These are phyloP conservation scores for Helianthus annuus DNA, from an alignment of 129 eudicot genomes.

Conservation along the genomic window HanXRQr2.0-SUNRISE NC_035435.2:5090152-5090651, in stretches of 20 bases:
- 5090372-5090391: not conserved
- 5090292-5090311: not conserved
- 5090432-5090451: not conserved
- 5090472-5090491: not conserved
- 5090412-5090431: not conserved
- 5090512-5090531: conserved; percentile 30
- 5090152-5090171: too few relatives aligned
- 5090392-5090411: not conserved
- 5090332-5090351: not conserved
- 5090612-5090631: conserved; percentile 23
- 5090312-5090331: not conserved
- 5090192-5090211: too few relatives aligned
- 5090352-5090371: not conserved
- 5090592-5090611: conserved; percentile 12
- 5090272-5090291: not conserved
- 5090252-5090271: not conserved
- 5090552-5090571: conserved; percentile 31
- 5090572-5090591: conserved; percentile 28
- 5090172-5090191: too few relatives aligned
- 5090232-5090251: too few relatives aligned
- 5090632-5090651: conserved; percentile 34
- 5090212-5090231: too few relatives aligned
- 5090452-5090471: not conserved
- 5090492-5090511: conserved; percentile 27
- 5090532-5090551: conserved; percentile 10